These are phyloP conservation scores for Eleusine indica DNA, from an alignment of 176 grass and related monocot genomes.

Conservation along the genomic window DNA sequence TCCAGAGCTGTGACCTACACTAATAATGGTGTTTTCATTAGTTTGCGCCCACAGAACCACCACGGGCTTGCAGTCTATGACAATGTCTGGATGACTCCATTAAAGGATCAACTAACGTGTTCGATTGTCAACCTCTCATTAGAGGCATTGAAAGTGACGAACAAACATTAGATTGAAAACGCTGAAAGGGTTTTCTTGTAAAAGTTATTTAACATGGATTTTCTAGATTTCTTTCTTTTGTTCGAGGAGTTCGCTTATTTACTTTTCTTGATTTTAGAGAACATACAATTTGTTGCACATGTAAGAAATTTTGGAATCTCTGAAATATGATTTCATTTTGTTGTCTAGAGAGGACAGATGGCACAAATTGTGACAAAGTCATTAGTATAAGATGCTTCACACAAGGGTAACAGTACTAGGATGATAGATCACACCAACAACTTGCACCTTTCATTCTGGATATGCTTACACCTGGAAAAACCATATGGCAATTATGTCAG, in stretches of 20 bases:
- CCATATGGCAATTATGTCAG: slow-evolving; percentile 36
- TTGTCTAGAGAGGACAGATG: not conserved
- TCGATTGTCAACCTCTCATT: slow-evolving; percentile 38
- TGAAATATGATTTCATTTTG: not conserved
- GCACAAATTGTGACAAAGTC: not conserved
- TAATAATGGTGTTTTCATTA: slow-evolving; percentile 32
- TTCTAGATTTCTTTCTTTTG: not conserved
- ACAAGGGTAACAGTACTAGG: slow-evolving; percentile 30
- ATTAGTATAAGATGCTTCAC: slow-evolving; percentile 37
- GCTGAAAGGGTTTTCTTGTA: not conserved
- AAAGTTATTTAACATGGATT: not conserved
- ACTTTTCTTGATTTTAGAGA: not conserved
- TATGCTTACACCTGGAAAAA: slow-evolving; percentile 43
- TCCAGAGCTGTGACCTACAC: slow-evolving; percentile 15
- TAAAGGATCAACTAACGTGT: slow-evolving; percentile 33
- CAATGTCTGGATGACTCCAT: slow-evolving; percentile 32
- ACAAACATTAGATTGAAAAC: slow-evolving; percentile 3
- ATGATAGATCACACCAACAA: slow-evolving; percentile 47
- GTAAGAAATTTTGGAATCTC: not conserved
- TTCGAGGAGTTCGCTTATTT: not conserved
- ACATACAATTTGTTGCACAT: not conserved
- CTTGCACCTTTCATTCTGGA: slow-evolving; percentile 37
- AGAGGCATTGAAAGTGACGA: slow-evolving; percentile 32
- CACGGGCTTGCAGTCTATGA: slow-evolving; percentile 5
- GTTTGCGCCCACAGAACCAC: slow-evolving; percentile 38